phyloP scores from a whole-genome alignment of 2,329 filamentous ascomycete genomes.

The Chaetomium sp. region DNA sequence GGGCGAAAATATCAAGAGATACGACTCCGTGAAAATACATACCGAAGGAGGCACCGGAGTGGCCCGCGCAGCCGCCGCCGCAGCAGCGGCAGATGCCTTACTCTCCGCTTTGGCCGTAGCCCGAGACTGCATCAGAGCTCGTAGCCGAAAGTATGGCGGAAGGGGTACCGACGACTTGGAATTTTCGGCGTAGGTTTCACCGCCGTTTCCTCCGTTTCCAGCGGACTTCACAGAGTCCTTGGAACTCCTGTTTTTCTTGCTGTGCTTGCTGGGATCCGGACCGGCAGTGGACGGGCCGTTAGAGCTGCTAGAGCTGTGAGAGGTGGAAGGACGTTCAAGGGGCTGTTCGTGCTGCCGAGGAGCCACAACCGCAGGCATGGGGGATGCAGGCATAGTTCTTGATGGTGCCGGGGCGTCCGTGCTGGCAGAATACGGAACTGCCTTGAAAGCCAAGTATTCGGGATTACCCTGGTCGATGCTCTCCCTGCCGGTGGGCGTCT shows the following conservation, averaged over 20 bases:
- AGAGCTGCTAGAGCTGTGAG: conserved; percentile 14
- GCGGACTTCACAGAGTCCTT: conserved; percentile 32
- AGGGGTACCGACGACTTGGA: conserved; percentile 10
- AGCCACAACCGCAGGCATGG: neutral
- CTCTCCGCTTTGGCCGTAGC: neutral
- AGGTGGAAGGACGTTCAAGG: conserved; percentile 10
- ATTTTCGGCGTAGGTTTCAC: neutral
- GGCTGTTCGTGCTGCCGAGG: neutral
- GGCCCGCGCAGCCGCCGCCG: neutral
- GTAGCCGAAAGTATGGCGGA: conserved; percentile 16
- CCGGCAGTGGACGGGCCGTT: conserved; percentile 11
- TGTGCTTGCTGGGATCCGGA: conserved; percentile 11
- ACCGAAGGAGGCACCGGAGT: neutral
- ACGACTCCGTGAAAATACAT: neutral
- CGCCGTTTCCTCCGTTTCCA: conserved; percentile 23
- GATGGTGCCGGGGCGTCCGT: neutral
- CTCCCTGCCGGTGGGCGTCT: conserved; percentile 7
- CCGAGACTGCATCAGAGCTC: conserved; percentile 14
- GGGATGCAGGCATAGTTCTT: conserved; percentile 1
- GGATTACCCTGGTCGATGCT: conserved; percentile 3
- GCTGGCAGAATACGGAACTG: conserved; percentile 13
- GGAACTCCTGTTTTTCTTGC: conserved; percentile 28
- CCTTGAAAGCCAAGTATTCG: conserved; percentile 22
- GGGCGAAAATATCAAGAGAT: no score
- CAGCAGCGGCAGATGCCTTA: neutral